A percentile compares a stretch with the other conserved stretches of the same genome.
Conservation (phyloP, 768 basidiomycete species). For the Polyporus arcularius region DNA sequence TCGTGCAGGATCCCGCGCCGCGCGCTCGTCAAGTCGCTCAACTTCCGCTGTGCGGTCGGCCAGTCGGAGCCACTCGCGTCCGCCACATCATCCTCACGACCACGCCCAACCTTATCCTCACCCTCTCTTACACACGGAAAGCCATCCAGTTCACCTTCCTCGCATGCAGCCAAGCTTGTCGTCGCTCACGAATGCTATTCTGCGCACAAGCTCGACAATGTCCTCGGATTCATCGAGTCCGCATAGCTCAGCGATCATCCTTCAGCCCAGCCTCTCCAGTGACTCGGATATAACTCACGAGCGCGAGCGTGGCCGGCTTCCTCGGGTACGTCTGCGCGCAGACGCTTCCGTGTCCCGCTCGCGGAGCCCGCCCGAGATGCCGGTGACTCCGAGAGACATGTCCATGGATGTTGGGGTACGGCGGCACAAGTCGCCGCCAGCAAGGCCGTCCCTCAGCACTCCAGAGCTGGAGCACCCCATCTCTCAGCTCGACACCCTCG, state of each 20-base stretch:
- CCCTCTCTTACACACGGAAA: conserved; percentile 12
- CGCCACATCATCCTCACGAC: conserved; percentile 26
- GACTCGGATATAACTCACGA: conserved; percentile 9
- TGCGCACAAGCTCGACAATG: conserved; percentile 25
- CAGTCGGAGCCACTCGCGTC: conserved; percentile 45
- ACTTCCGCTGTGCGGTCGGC: conserved; percentile 38
- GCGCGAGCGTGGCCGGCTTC: conserved; percentile 20
- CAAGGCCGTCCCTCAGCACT: conserved; percentile 1
- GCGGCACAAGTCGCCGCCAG: conserved; percentile 21
- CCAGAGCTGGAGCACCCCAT: conserved; percentile 11
- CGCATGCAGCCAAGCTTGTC: conserved; percentile 24
- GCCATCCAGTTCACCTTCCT: conserved; percentile 12
- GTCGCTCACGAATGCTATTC: conserved; percentile 26
- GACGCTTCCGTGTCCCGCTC: conserved; percentile 41
- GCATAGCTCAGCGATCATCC: conserved; percentile 14
- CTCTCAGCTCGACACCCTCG: conserved; percentile 12
- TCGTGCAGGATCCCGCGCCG: conserved; percentile 52
- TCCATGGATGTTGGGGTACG: conserved; percentile 5
- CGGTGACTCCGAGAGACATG: conserved; percentile 42
- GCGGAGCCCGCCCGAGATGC: conserved; percentile 48
- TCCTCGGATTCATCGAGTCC: conserved; percentile 20
- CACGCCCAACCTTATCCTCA: conserved; percentile 25
- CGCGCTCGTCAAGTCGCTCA: conserved; percentile 41
- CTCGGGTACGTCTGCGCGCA: conserved; percentile 5
- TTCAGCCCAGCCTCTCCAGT: conserved; percentile 13